Evolutionary conservation across 2,329 filamentous ascomycete genomes (phyloP), one percentile per base, ranked within the genome.

Genomic region (Scedosporium apiospermum): DNA sequence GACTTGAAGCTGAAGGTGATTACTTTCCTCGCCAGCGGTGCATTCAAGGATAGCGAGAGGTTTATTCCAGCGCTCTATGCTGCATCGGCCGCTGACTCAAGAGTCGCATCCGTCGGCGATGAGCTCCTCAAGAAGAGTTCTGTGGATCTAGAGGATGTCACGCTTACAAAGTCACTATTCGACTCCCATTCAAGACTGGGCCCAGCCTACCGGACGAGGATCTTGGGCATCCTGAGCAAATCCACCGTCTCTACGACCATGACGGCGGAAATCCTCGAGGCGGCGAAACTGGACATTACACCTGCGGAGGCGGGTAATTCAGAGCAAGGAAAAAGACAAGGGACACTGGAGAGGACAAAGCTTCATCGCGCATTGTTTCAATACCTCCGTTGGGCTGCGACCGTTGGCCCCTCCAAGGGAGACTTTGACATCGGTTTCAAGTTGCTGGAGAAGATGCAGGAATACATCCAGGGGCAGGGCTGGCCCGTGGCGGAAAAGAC

Each of bases 331-430:
- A 58, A 82, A 81, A 38, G 86, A 87, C 0, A 61, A 16, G 60
- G 60, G 3, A 57, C 60, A 2, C 79, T 93, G 6, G 92, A 96
- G 73, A 86, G 86, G 1, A 83, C 85, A 1, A 96, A 95, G 71
- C 82, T 97, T 9, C 85, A 92, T 66, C 88, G 86, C 57, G 90
- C 93, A 0, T 81, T 96, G 3, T 95, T 98, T 69, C 85, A 88
- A 46, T 96, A 93, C 68, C 84, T 96, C 63, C 90, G 91, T 60
- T 98, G 93, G 85, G 86, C 95, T 10, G 90, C 93, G 9, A 85
- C 88, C 38, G 86, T 91, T 68, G 90, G 88, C 6, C 82, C 86
- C 0, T 73, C 74, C 0, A 75, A 74, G 34, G 75, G 81, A 1
- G 81, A 85, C 60, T 84, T 95, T 62, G 74, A 80, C 7, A 86